Base-by-base conservation (phyloP, 1,139 yeast genomes). In the Trichomonascaceae sp. region DNA sequence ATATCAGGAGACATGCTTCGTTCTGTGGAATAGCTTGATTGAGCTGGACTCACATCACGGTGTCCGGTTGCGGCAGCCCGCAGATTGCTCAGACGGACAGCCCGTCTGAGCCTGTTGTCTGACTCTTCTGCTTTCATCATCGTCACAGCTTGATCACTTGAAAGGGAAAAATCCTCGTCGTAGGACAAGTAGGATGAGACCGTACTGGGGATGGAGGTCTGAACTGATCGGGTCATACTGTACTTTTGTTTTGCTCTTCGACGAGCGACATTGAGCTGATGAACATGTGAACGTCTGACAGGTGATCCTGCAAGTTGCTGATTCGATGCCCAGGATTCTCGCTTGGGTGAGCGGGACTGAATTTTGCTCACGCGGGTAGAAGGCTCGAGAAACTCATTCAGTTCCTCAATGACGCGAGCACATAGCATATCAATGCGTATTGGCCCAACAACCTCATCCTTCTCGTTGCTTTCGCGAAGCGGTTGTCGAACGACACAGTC, bases 381-480 rank as follows among this genome's bases (percentile, higher is more conserved):
- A n/a, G n/a, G n/a, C 32, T 29, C 23, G 27, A 52, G 33, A 17
- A 48, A 43, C n/a, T 39, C 34, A 26, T 66, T 69, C 15, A 81
- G 69, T 51, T 84, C 93, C 45, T 78, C 82, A 28, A 81, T 68
- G 1, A 82, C 77, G 44, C 92, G 62, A 2, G 92, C 89, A 51
- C 92, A 76, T 37, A 84, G 59, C 11, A 80, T 62, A 56, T 84
- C 96, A 35, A 77, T 67, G 43, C 76, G 23, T n/a, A n/a, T n/a
- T n/a, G n/a, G n/a, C n/a, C n/a, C n/a, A n/a, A n/a, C n/a, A n/a
- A n/a, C n/a, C n/a, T n/a, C n/a, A n/a, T n/a, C n/a, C n/a, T n/a
- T n/a, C n/a, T n/a, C n/a, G n/a, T n/a, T n/a, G n/a, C n/a, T n/a
- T n/a, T n/a, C n/a, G n/a, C n/a, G n/a, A n/a, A n/a, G n/a, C n/a